Percentiles rank a stretch among this genome's conserved stretches.
phyloP scores from a whole-genome alignment of 345 rosid genomes.

The Reutealis trisperma region DNA sequence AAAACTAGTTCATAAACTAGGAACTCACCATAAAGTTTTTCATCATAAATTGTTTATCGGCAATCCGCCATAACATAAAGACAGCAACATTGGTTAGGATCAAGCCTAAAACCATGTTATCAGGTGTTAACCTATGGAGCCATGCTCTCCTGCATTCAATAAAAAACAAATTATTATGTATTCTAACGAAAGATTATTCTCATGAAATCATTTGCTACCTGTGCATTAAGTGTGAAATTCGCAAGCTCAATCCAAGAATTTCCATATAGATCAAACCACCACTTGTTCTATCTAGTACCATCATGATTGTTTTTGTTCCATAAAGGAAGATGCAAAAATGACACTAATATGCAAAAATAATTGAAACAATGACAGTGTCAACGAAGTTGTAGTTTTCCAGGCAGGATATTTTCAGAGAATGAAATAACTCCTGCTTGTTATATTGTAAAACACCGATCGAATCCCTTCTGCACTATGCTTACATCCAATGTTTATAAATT shows the following conservation, averaged over 20 bases:
- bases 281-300: constrained; percentile 1
- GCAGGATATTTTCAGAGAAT: background rate
- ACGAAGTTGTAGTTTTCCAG: background rate
- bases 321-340: background rate
- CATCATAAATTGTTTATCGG: constrained; percentile 57
- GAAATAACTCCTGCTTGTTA: background rate
- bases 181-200: background rate
- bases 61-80: constrained; percentile 70
- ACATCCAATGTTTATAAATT: background rate
- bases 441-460: background rate
- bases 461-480: background rate
- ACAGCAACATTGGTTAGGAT: constrained; percentile 65
- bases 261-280: background rate
- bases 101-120: constrained; percentile 64
- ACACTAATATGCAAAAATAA: background rate
- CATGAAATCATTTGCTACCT: constrained; percentile 1
- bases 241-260: background rate
- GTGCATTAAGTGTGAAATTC: background rate
- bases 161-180: constrained; percentile 22
- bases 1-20: constrained; percentile 9
- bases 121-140: constrained; percentile 42
- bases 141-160: constrained; percentile 60
- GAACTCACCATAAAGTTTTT: constrained; percentile 77
- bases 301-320: background rate
- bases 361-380: background rate